These are phyloP conservation scores for Fusarium keratoplasticum DNA, from an alignment of 2,329 filamentous ascomycete species.

Conservation along the genomic window DNA sequence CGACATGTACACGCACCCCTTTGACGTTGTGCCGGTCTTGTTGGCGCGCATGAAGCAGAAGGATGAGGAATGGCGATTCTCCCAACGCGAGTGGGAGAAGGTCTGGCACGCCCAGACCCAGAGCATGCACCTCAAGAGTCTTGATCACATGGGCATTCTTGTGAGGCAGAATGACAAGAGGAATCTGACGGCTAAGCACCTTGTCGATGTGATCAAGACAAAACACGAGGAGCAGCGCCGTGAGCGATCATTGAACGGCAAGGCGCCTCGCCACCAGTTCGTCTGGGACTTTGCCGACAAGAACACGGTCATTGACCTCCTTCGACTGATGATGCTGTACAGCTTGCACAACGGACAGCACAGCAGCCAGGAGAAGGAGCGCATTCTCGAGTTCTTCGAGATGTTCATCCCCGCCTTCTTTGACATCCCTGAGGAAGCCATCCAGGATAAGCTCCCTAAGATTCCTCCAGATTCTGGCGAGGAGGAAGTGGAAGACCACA, in stretches of 20 bases:
- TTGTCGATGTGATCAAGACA: slow-evolving; percentile 90
- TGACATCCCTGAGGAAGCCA: slow-evolving; percentile 76
- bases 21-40: slow-evolving; percentile 88
- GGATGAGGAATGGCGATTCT: slow-evolving; percentile 97
- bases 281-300: slow-evolving; percentile 79
- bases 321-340: slow-evolving; percentile 73
- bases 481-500: slow-evolving; percentile 80
- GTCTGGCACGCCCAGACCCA: slow-evolving; percentile 98
- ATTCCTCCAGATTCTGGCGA: slow-evolving; percentile 78
- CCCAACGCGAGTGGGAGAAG: slow-evolving; percentile 98
- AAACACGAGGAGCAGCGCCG: slow-evolving; percentile 92
- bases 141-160: slow-evolving; percentile 95
- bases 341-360: slow-evolving; percentile 77
- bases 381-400: slow-evolving; percentile 80
- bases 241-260: slow-evolving; percentile 71
- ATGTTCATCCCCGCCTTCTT: slow-evolving; percentile 83
- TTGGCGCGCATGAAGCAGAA: slow-evolving; percentile 93
- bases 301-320: slow-evolving; percentile 72
- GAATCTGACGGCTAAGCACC: slow-evolving; percentile 87
- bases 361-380: slow-evolving; percentile 78
- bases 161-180: slow-evolving; percentile 92
- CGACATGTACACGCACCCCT: slow-evolving; percentile 86
- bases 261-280: slow-evolving; percentile 77
- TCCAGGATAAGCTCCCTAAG: slow-evolving; percentile 74
- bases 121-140: slow-evolving; percentile 92